Evolutionary conservation across 2,329 filamentous ascomycete species (phyloP).

Genomic region (Botrytis deweyae): DNA sequence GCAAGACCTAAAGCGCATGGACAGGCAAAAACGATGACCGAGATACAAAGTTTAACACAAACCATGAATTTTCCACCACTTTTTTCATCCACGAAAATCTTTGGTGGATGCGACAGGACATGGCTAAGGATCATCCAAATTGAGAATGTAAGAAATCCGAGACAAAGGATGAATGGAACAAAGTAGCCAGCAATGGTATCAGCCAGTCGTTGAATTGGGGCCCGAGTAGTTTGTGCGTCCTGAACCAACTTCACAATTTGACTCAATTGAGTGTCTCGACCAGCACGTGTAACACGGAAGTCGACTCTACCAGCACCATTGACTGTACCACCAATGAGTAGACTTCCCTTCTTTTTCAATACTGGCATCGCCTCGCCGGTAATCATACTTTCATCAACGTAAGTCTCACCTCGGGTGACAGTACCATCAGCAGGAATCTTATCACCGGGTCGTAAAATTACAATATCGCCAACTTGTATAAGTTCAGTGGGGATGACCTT

Average conservation of each 20-base stretch:
- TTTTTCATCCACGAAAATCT: slow-evolving; percentile 76
- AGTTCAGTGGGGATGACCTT: slow-evolving; percentile 89
- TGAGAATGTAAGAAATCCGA: slow-evolving; percentile 82
- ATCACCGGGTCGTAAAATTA: slow-evolving; percentile 89
- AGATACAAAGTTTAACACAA: slow-evolving; percentile 95
- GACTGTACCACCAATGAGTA: slow-evolving; percentile 89
- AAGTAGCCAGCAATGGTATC: slow-evolving; percentile 93
- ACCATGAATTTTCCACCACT: slow-evolving; percentile 95
- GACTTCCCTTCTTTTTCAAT: slow-evolving; percentile 76
- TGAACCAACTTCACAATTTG: slow-evolving; percentile 99
- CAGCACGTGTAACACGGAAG: slow-evolving; percentile 87
- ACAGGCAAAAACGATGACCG: slow-evolving; percentile 96
- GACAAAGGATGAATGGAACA: slow-evolving; percentile 80
- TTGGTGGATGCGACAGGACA: slow-evolving; percentile 76
- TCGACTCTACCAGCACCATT: slow-evolving; percentile 91
- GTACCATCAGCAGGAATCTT: slow-evolving; percentile 93
- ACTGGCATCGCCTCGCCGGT: slow-evolving; percentile 97
- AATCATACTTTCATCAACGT: slow-evolving; percentile 97
- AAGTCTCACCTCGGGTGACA: slow-evolving; percentile 85
- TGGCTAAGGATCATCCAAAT: slow-evolving; percentile 96
- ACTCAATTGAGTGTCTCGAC: slow-evolving; percentile 92
- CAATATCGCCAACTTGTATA: slow-evolving; percentile 89
- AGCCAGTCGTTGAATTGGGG: slow-evolving; percentile 90
- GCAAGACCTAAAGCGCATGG: slow-evolving; percentile 95
- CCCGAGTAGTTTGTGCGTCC: slow-evolving; percentile 89